Percentiles rank a stretch among this genome's conserved stretches.
Evolutionary conservation across 1,284 basidiomycete species (phyloP).

Genomic region (Ustilago lituana): DNA sequence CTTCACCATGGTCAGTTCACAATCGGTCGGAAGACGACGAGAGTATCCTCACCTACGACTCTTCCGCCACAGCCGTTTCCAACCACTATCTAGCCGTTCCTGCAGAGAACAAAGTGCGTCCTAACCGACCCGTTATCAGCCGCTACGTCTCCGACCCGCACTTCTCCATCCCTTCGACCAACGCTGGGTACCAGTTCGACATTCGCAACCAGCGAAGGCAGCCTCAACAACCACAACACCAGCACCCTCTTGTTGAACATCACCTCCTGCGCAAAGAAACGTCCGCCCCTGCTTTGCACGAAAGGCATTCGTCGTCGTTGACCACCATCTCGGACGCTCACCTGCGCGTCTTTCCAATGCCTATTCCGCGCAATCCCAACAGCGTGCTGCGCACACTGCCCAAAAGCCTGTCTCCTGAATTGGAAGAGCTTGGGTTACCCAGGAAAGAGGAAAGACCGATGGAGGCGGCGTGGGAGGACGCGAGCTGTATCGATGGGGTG

Average conservation of each 20-base stretch:
- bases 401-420: neutral
- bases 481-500: slow-evolving; percentile 17
- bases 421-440: neutral
- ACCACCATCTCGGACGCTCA: neutral
- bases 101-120: neutral
- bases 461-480: slow-evolving; percentile 39
- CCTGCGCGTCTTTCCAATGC: slow-evolving; percentile 6
- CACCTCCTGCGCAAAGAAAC: no score
- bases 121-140: neutral
- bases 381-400: neutral
- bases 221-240: neutral
- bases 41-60: slow-evolving; percentile 13
- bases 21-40: slow-evolving; percentile 10
- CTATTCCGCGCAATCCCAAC: neutral
- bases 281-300: no score
- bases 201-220: neutral
- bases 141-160: neutral
- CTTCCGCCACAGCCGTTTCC: slow-evolving; percentile 6
- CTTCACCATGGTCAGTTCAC: neutral
- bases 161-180: neutral
- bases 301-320: neutral
- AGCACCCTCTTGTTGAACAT: no score
- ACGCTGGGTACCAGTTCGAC: neutral
- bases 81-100: neutral
- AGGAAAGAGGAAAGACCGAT: neutral